Evolutionary conservation across 2,329 filamentous ascomycete genomes (phyloP).

Genomic region (Clonostachys rhizophaga): DNA sequence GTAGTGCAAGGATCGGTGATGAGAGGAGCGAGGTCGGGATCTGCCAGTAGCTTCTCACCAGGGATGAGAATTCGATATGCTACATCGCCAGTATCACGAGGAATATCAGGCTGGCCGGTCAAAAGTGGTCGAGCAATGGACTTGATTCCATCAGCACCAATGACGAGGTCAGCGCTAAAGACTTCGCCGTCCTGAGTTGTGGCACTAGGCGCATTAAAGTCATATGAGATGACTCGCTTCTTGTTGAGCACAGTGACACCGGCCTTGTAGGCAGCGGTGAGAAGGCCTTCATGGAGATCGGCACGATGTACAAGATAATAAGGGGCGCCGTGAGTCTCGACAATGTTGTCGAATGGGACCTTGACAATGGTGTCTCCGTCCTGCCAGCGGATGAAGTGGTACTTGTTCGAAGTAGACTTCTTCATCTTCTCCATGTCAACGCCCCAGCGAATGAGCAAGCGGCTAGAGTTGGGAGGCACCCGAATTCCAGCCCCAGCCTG

Average conservation of each 20-base stretch:
- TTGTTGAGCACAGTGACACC: constrained; percentile 19
- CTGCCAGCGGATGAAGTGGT: constrained; percentile 18
- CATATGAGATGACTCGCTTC: constrained; percentile 6
- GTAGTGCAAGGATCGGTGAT: constrained; percentile 46
- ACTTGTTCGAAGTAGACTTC: constrained; percentile 12
- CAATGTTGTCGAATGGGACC: constrained; percentile 34
- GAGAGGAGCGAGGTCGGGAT: constrained; percentile 44
- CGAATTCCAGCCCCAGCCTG: constrained; percentile 21
- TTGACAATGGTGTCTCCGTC: constrained; percentile 15
- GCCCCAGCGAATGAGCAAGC: constrained; percentile 15
- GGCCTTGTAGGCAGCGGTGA: constrained; percentile 42
- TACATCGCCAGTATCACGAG: constrained; percentile 57
- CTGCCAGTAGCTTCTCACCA: constrained; percentile 39
- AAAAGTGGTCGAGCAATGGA: constrained; percentile 48
- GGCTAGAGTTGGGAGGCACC: constrained; percentile 20
- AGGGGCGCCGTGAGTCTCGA: constrained; percentile 48
- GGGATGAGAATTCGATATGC: constrained; percentile 59
- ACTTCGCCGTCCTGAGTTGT: constrained; percentile 21
- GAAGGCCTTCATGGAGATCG: constrained; percentile 53
- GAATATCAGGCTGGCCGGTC: constrained; percentile 36
- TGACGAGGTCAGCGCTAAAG: constrained; percentile 45
- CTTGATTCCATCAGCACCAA: constrained; percentile 63
- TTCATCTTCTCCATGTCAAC: constrained; percentile 14
- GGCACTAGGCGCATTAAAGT: constrained; percentile 38
- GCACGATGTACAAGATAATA: constrained; percentile 58